A percentile compares a stretch with the other conserved stretches of the same genome.
Conservation (phyloP, 495 filamentous ascomycete species). For the Neurospora intermedia region DNA sequence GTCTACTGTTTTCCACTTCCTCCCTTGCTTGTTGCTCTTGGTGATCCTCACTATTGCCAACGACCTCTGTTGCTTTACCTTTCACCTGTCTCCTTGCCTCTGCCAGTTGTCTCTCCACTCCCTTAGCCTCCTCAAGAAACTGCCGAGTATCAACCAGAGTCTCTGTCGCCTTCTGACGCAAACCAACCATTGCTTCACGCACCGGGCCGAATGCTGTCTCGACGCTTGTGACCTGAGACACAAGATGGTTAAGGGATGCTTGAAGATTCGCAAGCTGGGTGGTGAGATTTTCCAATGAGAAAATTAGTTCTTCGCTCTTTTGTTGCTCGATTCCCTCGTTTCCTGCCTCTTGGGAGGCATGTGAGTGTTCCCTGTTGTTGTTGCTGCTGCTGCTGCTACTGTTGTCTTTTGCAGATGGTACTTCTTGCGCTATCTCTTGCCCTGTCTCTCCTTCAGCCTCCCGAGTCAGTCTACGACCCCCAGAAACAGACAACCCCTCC, state of each 20-base stretch:
- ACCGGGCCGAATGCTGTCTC: neutral
- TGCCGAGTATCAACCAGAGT: rapidly evolving
- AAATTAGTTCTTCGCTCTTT: rapidly evolving
- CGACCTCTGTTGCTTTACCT: rapidly evolving
- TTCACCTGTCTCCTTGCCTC: neutral
- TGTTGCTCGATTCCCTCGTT: neutral
- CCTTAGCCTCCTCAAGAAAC: neutral
- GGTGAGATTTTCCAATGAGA: neutral
- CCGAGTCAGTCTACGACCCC: neutral
- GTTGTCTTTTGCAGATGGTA: neutral
- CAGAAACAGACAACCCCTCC: neutral
- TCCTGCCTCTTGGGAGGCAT: neutral
- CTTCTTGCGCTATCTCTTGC: neutral
- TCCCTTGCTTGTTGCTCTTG: neutral
- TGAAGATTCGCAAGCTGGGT: neutral
- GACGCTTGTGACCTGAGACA: neutral
- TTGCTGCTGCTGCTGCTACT: neutral
- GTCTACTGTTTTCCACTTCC: neutral
- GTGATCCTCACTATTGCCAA: neutral
- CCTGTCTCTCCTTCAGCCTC: too few species aligned
- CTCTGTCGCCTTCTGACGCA: neutral
- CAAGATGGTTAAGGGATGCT: neutral
- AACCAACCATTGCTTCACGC: neutral
- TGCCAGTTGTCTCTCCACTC: neutral
- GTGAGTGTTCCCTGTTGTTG: neutral